Evolutionary conservation across 805 yeast species (phyloP).

Genomic region (Lipomyces starkeyi): DNA sequence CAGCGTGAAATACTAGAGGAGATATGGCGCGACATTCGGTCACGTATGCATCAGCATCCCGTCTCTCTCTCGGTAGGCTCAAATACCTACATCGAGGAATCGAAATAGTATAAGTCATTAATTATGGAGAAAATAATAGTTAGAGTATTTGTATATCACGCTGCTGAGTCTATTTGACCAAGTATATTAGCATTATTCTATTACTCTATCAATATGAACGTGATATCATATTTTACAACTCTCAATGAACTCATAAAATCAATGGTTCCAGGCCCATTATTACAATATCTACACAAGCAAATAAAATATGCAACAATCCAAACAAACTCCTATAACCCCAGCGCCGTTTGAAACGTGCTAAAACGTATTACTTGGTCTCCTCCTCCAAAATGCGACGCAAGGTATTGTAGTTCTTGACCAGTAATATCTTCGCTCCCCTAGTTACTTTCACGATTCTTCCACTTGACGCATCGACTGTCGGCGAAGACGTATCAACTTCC

Average conservation of each 20-base stretch:
- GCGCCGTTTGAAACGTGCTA: slow-evolving; percentile 3
- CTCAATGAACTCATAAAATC: neutral
- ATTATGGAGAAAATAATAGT: neutral
- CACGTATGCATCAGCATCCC: slow-evolving; percentile 26
- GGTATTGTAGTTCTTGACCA: slow-evolving; percentile 19
- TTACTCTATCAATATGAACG: neutral
- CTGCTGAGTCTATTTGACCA: too few species aligned
- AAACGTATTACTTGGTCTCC: neutral
- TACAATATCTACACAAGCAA: neutral
- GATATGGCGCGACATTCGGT: slow-evolving; percentile 34
- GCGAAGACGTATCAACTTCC: neutral
- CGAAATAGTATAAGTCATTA: neutral
- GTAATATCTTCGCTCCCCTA: slow-evolving; percentile 30
- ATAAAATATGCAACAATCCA: neutral
- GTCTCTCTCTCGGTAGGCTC: slow-evolving; percentile 2
- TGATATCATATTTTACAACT: neutral
- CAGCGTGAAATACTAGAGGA: slow-evolving; percentile 24
- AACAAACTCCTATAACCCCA: slow-evolving; percentile 2
- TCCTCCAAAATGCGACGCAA: slow-evolving; percentile 12
- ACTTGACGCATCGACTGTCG: neutral
- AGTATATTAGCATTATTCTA: neutral
- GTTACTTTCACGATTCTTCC: slow-evolving; percentile 25
- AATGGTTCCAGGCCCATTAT: slow-evolving; percentile 3
- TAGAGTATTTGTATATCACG: neutral
- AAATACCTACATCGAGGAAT: neutral